Conservation (phyloP, 1,139 yeast species). For the Yarrowia galli region DNA sequence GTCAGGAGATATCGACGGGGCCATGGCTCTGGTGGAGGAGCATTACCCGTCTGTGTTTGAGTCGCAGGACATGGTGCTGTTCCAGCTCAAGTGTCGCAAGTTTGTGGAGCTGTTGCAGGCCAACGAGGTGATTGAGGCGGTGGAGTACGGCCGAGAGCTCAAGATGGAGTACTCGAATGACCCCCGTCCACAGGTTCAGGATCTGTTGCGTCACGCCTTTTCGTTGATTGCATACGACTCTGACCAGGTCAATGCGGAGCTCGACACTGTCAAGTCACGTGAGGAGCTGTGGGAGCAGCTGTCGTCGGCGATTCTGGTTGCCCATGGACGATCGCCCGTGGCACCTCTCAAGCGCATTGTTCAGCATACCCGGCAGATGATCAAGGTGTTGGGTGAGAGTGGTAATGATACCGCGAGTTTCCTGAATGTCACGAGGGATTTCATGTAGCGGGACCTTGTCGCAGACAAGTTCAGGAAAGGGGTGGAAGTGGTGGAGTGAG, state of each 20-base stretch:
- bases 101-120: constrained; percentile 55
- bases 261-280: constrained; percentile 22
- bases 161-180: constrained; percentile 53
- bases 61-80: constrained; percentile 53
- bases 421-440: constrained; percentile 52
- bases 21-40: constrained; percentile 55
- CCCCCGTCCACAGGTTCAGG: constrained; percentile 48
- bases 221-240: constrained; percentile 60
- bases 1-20: constrained; percentile 59
- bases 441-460: constrained; percentile 44
- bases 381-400: constrained; percentile 50
- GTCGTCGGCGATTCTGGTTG: constrained; percentile 55
- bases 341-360: constrained; percentile 53
- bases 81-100: constrained; percentile 62
- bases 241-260: constrained; percentile 20
- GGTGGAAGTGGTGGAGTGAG: not conserved
- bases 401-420: constrained; percentile 49
- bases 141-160: constrained; percentile 59
- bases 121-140: constrained; percentile 51
- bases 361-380: constrained; percentile 50
- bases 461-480: not conserved
- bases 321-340: constrained; percentile 54
- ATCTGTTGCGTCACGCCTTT: constrained; percentile 55
- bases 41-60: constrained; percentile 59
- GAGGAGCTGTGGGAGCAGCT: constrained; percentile 55